phyloP scores from a whole-genome alignment of 176 grass and related monocot genomes.

The Raddia distichophylla region DNA sequence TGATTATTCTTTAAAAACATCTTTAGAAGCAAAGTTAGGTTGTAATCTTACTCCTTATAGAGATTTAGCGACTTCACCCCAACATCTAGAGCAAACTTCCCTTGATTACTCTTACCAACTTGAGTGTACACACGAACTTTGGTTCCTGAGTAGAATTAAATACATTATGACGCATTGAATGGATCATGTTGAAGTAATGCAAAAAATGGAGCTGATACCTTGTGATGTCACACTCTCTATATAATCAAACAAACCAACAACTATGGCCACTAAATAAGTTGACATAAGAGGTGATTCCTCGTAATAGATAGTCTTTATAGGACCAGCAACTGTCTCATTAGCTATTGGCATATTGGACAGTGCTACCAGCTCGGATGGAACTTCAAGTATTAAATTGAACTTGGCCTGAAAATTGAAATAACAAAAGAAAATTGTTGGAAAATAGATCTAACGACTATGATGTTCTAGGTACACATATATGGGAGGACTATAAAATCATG shows the following conservation, averaged over 20 bases:
- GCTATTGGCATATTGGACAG: constrained; percentile 83
- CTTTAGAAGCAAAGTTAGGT: constrained; percentile 6
- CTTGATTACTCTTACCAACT: constrained; percentile 70
- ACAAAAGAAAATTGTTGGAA: neutral
- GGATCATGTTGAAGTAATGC: constrained; percentile 8
- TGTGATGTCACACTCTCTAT: constrained; percentile 55
- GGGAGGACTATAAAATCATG: constrained; percentile 31
- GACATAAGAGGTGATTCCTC: constrained; percentile 91
- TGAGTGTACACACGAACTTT: constrained; percentile 82
- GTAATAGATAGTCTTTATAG: constrained; percentile 55
- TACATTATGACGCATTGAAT: constrained; percentile 1
- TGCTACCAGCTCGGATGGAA: constrained; percentile 64
- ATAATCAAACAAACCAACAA: constrained; percentile 81
- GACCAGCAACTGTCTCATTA: constrained; percentile 45
- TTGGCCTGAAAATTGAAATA: constrained; percentile 62
- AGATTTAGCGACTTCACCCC: constrained; percentile 73
- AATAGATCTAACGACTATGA: constrained; percentile 1
- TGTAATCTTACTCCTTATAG: constrained; percentile 70
- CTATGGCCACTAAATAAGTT: constrained; percentile 90
- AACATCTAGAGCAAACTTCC: constrained; percentile 88
- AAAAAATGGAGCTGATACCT: constrained; percentile 49
- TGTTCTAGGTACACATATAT: neutral
- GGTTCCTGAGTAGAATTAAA: constrained; percentile 55
- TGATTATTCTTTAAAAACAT: constrained; percentile 24
- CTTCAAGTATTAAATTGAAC: constrained; percentile 81